A percentile compares a stretch with the other conserved stretches of the same genome.
Conservation (phyloP, 2,329 filamentous ascomycete genomes). For the Sclerotinia sclerotiorum region DNA sequence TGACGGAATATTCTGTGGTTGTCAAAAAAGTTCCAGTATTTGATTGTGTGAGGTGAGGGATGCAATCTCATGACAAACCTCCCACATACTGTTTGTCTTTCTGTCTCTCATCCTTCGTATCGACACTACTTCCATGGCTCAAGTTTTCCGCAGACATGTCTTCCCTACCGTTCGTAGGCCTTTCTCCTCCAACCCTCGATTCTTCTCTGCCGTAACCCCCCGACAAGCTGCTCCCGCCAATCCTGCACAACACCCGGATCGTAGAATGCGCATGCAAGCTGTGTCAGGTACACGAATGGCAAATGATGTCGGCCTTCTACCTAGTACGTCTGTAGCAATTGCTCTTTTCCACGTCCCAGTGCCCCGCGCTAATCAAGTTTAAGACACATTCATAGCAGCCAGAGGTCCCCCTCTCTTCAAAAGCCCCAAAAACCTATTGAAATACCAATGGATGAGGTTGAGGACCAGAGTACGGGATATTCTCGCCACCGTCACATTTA, state of each 20-base stretch:
- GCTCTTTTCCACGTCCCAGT: neutral
- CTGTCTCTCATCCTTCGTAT: constrained; percentile 1
- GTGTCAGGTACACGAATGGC: constrained; percentile 22
- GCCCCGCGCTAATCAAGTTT: neutral
- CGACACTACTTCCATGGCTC: constrained; percentile 29
- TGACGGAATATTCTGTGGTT: neutral
- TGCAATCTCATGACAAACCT: constrained; percentile 3
- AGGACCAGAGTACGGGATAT: constrained; percentile 33
- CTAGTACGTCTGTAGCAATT: constrained; percentile 28
- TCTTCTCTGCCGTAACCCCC: constrained; percentile 30
- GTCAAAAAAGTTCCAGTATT: constrained; percentile 9
- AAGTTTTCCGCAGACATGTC: constrained; percentile 34
- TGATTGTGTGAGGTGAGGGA: neutral
- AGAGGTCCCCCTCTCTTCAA: constrained; percentile 37
- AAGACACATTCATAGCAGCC: constrained; percentile 43
- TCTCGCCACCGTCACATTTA: constrained; percentile 29
- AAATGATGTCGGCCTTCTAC: constrained; percentile 35
- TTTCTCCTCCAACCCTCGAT: constrained; percentile 27
- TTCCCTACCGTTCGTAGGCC: constrained; percentile 23
- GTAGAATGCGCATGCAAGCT: constrained; percentile 11
- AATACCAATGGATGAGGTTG: constrained; percentile 37
- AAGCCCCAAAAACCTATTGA: constrained; percentile 32
- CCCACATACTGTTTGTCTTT: neutral
- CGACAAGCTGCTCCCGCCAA: constrained; percentile 21
- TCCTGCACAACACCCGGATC: constrained; percentile 6